Base-by-base conservation (phyloP, 2,329 filamentous ascomycete genomes). In the Aaosphaeria pasadenensis region DNA sequence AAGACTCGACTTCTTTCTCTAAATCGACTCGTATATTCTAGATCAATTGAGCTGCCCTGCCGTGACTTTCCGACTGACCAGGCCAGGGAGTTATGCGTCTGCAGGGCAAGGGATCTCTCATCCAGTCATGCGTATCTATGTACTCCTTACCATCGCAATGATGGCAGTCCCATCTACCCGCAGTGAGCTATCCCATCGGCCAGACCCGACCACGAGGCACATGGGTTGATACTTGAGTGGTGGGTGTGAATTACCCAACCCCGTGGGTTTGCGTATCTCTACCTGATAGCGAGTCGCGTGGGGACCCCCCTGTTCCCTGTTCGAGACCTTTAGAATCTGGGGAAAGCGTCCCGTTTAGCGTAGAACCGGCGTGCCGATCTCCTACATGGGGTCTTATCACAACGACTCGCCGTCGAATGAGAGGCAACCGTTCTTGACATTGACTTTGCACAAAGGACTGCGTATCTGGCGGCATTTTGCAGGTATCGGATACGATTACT, bases 291-390 rank as follows among this genome's bases (percentile, higher is more conserved):
- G 38, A 41, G 36, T 46, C 46, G 43, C 41, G 48, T 47, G 42
- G 44, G 41, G 40, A 44, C 5, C 45, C 29, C 33, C n/a, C 33
- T 24, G 17, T 24, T 24, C 17, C 17, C 36, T 32, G 44, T 6
- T 6, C 6, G 30, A 39, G 28, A 42, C 44, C 32, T 42, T 39
- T 30, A 45, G 33, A 33, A 39, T 48, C 54, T 53, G 50, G 54
- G 54, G 50, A 54, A 24, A 50, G 39, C 46, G 7, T 46, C 47
- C 46, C 49, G 45, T 28, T 30, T 52, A 50, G 54, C 47, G 45
- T 17, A 6, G n/a, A 2, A 24, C 30, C 39, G 47, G 46, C 24
- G 42, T 46, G 32, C n/a, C 24, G 52, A 55, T 57, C 49, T 9
- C 39, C 24, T 11, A 24, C 39, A 28, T 9, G 39, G 39, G 11